Evolutionary conservation across 2,329 filamentous ascomycete genomes (phyloP), one percentile per base, ranked within the genome.

Genomic region (Clonostachys chloroleuca): DNA sequence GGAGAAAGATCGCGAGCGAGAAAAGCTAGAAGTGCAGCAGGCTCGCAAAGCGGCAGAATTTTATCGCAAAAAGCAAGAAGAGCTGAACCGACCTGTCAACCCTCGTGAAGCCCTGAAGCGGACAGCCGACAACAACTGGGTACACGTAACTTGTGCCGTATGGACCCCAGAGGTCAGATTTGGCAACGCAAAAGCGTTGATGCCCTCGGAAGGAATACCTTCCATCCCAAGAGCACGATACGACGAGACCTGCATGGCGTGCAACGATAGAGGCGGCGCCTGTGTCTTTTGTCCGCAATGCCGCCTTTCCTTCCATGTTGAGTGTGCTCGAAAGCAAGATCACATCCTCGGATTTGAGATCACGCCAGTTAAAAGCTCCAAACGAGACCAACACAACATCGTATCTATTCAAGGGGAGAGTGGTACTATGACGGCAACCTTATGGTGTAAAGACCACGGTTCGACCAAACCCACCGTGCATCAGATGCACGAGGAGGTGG

Each of bases 111-210:
- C 94, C 5, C 73, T 99, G 52, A 99, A 99, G 69, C 83, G 89
- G 43, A 99, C 94, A 0, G 89, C 87, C 5, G 91, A 95, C 62
- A 97, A 97, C 69, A 97, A 97, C 60, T 99, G 94, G 94, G 89
- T 96, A 14, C 94, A 99, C 63, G 90, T 97, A 30, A 86, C 87
- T 36, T 99, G 94, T 61, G 92, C 94, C 2, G 75, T 96, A 16
- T 97, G 89, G 84, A 92, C 87, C 12, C 84, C 90, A 0, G 94
- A 99, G 66, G 86, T 96, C 58, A 94, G 92, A 60, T 99, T 96
- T 65, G 92, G 88, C 52, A 89, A 89, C 57, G 87, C 91, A 16
- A 84, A 85, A 58, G 83, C 87, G 16, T 72, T 99, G 34, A 87
- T 91, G 56, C 86, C 91, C 34, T 91, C 89, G 3, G 94, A 99